Base-by-base conservation (phyloP, 306 rosid genomes). In the Carpinus fangiana region DNA sequence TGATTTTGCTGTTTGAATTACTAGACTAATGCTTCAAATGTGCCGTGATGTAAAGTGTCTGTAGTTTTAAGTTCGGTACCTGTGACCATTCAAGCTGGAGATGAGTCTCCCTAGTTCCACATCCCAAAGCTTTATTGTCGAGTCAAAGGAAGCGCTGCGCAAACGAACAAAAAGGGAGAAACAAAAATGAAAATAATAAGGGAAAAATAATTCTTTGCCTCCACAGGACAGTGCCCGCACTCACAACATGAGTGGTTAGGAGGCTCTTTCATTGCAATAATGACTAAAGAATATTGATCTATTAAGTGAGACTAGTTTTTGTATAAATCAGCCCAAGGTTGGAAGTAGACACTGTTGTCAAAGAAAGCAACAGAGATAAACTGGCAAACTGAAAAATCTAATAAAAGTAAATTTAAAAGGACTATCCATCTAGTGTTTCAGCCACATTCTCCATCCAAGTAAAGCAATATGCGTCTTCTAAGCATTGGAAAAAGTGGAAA, bases 61-160 rank as follows among this genome's bases (percentile, higher is more conserved):
- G 13, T 12, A 59, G 71, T 51, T 71, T 81, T 48, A 31, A 70
- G 45, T 52, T 23, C 5, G 48, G n/a, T 87, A 95, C 98, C 95
- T 90, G 85, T 95, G 98, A 80, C 97, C 98, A 80, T 88, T 86
- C 87, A 92, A 86, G 89, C 91, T 91, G 81, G 66, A 53, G 65
- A 95, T 70, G 78, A 90, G 92, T 75, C 87, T 92, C 83, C 98
- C 98, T 7, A 76, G 84, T 77, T 91, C 90, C 83, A 88, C 94
- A 77, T 93, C 97, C 98, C 98, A 93, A 53, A 92, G 75, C 90
- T 93, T 93, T 61, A 93, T 90, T 17, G 96, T 92, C 17, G 98
- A 88, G 86, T 93, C 98, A 79, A 90, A 90, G 82, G 98, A 93
- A 23, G 98, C 98, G 82, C 98, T 93, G 89, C 78, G 11, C 52